These are phyloP conservation scores for Stipa capillata DNA, from an alignment of 176 grass and related monocot genomes.

Conservation along the genomic window DNA sequence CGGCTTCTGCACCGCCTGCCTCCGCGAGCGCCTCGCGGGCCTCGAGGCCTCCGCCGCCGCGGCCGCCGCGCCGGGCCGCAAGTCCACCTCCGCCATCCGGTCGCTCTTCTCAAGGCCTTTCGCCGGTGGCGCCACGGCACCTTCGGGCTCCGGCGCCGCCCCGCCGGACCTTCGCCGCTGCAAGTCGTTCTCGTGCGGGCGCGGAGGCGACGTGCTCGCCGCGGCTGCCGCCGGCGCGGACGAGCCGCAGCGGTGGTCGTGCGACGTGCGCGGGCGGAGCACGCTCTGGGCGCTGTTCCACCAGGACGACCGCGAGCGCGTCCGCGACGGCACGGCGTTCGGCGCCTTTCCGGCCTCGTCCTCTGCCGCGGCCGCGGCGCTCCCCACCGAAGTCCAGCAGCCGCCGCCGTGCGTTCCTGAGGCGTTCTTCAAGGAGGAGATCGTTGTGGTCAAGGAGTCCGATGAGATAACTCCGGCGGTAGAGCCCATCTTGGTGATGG, in stretches of 20 bases:
- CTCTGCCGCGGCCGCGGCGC: constrained; percentile 31
- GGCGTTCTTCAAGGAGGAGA: constrained; percentile 45
- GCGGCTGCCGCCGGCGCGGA: background rate
- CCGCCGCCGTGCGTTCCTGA: constrained; percentile 30
- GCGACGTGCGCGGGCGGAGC: constrained; percentile 77
- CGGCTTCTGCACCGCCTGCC: constrained; percentile 83
- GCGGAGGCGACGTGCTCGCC: constrained; percentile 39
- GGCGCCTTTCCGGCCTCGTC: constrained; percentile 47
- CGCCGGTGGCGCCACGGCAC: background rate
- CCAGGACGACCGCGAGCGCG: constrained; percentile 72
- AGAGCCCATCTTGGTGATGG: constrained; percentile 39
- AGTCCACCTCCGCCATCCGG: constrained; percentile 87
- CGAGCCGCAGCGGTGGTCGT: constrained; percentile 80
- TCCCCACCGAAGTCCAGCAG: constrained; percentile 32
- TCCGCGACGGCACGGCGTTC: constrained; percentile 51
- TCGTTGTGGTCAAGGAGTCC: constrained; percentile 26
- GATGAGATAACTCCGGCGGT: constrained; percentile 57
- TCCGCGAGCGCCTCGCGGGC: constrained; percentile 77
- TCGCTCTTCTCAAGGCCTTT: constrained; percentile 68
- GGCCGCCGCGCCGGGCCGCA: constrained; percentile 37
- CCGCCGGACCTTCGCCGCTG: constrained; percentile 61
- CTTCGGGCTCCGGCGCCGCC: constrained; percentile 2
- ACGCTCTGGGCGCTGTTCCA: constrained; percentile 92
- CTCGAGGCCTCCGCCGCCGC: constrained; percentile 37
- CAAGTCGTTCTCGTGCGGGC: constrained; percentile 77